A percentile compares a stretch with the other conserved stretches of the same genome.
Evolutionary conservation across 768 basidiomycete genomes (phyloP).

Genomic region (Megacollybia marginata): DNA sequence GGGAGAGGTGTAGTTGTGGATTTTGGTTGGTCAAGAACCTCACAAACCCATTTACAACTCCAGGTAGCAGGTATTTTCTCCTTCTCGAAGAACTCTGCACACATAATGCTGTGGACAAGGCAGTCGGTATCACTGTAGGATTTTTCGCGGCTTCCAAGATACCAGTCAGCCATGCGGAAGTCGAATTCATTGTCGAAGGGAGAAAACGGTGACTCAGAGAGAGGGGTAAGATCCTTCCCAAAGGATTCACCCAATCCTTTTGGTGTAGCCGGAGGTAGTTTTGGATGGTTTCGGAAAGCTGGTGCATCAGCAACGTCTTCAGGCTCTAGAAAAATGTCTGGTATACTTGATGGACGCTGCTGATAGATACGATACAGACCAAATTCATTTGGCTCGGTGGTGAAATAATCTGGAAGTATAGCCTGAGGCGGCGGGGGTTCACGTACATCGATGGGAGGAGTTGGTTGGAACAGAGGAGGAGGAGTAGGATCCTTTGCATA

Average conservation of each 20-base stretch:
- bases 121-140: constrained; percentile 4
- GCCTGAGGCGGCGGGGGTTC: too few species aligned
- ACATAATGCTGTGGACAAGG: constrained; percentile 10
- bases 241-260: background rate
- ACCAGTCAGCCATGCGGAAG: constrained; percentile 15
- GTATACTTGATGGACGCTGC: background rate
- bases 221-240: background rate
- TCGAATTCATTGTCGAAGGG: constrained; percentile 12
- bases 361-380: constrained; percentile 5
- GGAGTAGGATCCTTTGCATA: too few species aligned
- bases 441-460: too few species aligned
- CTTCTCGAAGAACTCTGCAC: constrained; percentile 9
- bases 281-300: background rate
- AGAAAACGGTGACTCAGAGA: background rate
- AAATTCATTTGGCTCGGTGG: constrained; percentile 2
- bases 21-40: constrained; percentile 3
- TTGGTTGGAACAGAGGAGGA: too few species aligned
- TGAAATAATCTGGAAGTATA: too few species aligned
- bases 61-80: constrained; percentile 8
- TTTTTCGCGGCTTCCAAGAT: constrained; percentile 13
- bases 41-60: constrained; percentile 5
- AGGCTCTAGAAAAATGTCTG: background rate
- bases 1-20: background rate
- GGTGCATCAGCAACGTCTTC: constrained; percentile 1
- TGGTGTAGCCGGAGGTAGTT: background rate